Conservation (phyloP, 2,329 filamentous ascomycete genomes). For the Colletotrichum noveboracense region DNA sequence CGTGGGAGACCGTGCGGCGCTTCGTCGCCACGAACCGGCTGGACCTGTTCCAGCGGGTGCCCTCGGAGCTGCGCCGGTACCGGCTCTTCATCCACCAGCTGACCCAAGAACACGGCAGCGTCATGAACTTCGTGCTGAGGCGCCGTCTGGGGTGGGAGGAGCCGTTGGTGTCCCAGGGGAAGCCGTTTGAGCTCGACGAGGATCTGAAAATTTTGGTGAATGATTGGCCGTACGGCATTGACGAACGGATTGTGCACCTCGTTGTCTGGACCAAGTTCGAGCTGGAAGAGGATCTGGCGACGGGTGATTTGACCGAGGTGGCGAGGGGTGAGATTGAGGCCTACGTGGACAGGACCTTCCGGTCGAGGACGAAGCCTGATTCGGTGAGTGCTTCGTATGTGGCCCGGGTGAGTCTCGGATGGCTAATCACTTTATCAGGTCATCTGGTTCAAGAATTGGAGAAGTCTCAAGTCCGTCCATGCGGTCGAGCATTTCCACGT, state of each 20-base stretch:
- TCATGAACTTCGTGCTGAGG: constrained; percentile 77
- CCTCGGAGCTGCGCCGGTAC: constrained; percentile 81
- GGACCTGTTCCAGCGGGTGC: constrained; percentile 76
- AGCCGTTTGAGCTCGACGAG: constrained; percentile 48
- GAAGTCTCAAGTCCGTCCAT: constrained; percentile 80
- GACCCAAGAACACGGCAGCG: constrained; percentile 71
- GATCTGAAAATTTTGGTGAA: constrained; percentile 83
- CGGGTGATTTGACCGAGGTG: constrained; percentile 70
- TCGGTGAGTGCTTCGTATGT: not conserved
- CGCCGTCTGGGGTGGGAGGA: constrained; percentile 72
- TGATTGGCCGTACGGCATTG: constrained; percentile 94
- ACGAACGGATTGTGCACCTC: constrained; percentile 78
- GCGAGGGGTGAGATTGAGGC: constrained; percentile 70
- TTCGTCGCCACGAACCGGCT: constrained; percentile 72
- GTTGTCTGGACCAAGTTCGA: constrained; percentile 94
- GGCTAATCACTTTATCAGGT: constrained; percentile 4
- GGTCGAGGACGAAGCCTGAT: constrained; percentile 57
- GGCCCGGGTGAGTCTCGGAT: not conserved
- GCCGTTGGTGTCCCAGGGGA: constrained; percentile 26
- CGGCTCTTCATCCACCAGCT: constrained; percentile 71
- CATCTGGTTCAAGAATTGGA: constrained; percentile 92
- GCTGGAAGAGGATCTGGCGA: constrained; percentile 69
- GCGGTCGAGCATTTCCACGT: constrained; percentile 94
- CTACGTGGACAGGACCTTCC: constrained; percentile 74
- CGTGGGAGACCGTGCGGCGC: constrained; percentile 73